Conservation (phyloP, 2,329 filamentous ascomycete genomes). For the Calonectria pauciramosa region DNA sequence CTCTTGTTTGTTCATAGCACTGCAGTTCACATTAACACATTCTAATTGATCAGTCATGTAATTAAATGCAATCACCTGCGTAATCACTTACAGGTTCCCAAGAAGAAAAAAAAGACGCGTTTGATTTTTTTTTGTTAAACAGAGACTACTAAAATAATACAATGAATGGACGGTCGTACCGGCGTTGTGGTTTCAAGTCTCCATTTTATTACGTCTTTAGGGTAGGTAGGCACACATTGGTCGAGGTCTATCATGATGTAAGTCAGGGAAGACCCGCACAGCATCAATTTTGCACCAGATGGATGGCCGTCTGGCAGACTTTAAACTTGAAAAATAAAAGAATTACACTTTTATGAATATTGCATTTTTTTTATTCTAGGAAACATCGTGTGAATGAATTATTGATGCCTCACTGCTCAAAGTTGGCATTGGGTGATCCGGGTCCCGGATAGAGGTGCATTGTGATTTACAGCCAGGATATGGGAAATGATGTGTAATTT, state of each 20-base stretch:
- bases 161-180: background rate
- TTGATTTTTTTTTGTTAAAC: too few species aligned
- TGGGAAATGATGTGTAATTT: background rate
- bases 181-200: background rate
- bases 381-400: background rate
- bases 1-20: background rate
- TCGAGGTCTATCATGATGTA: too few species aligned
- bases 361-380: background rate
- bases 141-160: background rate
- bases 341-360: background rate
- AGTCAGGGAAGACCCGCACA: background rate
- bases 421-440: background rate
- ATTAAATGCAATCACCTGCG: background rate
- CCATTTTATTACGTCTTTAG: background rate
- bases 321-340: background rate
- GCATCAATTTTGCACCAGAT: background rate
- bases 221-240: background rate
- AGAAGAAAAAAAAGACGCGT: background rate
- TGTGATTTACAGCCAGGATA: background rate
- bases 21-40: background rate
- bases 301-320: background rate
- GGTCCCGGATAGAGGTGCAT: too few species aligned
- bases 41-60: background rate
- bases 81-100: background rate
- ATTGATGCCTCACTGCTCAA: background rate